Percentiles rank a stretch among this genome's conserved stretches.
Evolutionary conservation across 2,329 filamentous ascomycete species (phyloP).

Genomic region (Pseudomassariella vexata): DNA sequence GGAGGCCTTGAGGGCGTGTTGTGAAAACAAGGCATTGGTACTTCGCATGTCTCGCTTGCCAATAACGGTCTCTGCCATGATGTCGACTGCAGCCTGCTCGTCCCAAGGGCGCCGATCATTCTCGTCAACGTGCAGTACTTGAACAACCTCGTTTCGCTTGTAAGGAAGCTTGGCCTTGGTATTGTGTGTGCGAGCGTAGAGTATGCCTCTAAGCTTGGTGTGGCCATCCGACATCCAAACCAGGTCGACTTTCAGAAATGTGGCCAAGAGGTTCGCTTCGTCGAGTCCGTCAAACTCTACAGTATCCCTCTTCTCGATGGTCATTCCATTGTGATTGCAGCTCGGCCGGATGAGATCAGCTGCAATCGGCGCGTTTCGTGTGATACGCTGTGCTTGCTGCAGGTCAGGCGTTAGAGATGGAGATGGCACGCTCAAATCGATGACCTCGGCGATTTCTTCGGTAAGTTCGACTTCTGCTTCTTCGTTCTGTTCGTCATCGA

Average conservation of each 20-base stretch:
- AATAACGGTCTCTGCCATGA: slow-evolving; percentile 31
- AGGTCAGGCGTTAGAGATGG: too few species aligned
- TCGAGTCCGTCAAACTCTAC: not conserved
- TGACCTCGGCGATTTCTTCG: too few species aligned
- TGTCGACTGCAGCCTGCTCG: slow-evolving; percentile 34
- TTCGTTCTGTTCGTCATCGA: too few species aligned
- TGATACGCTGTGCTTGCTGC: too few species aligned
- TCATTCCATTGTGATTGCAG: too few species aligned
- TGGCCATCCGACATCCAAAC: slow-evolving; percentile 8
- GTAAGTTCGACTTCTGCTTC: too few species aligned
- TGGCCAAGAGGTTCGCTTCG: not conserved
- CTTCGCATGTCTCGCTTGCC: slow-evolving; percentile 36
- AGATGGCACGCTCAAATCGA: too few species aligned
- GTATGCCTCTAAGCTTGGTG: slow-evolving; percentile 30
- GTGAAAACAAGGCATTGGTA: slow-evolving; percentile 50
- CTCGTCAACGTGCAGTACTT: slow-evolving; percentile 27
- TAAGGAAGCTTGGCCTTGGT: slow-evolving; percentile 28
- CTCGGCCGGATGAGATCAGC: too few species aligned
- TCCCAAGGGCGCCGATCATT: slow-evolving; percentile 25
- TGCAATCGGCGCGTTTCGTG: too few species aligned
- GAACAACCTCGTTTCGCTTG: slow-evolving; percentile 38
- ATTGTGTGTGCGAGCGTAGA: slow-evolving; percentile 24
- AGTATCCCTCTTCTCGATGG: too few species aligned
- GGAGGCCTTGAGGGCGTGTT: slow-evolving; percentile 19
- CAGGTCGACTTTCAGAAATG: slow-evolving; percentile 9